Base-by-base conservation (phyloP, 495 filamentous ascomycete genomes). In the Hypomontagnella submonticulosa region DNA sequence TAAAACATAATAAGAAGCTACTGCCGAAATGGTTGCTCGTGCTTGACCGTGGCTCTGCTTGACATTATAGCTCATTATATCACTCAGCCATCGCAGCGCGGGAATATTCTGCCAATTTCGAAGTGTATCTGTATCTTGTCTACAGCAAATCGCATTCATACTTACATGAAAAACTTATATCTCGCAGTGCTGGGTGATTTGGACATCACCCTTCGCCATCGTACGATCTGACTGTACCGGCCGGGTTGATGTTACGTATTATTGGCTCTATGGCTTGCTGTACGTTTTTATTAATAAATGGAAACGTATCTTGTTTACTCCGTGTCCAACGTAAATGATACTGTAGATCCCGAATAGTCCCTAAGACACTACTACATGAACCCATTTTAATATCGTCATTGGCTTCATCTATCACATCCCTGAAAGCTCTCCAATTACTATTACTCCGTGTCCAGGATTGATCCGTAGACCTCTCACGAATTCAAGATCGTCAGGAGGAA, bases 341-440 rank as follows among this genome's bases (percentile, higher is more conserved):
- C 57, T 56, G 57, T 66, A 46, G 33, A 44, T 66, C 30, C 63
- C 63, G 63, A 66, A 51, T 56, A 38, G 63, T 61, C 33, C 57
- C 57, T 61, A 13, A n/a, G 37, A 16, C 44, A 46, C 40, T 57
- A 42, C 61, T 46, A 52, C 40, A 32, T 44, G 43, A 50, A 42
- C 41, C 49, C 53, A 20, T 54, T 47, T 56, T 41, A 57, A 61
- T 66, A 61, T 57, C 63, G 44, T 57, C 57, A 66, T 52, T 61
- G 46, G 52, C 50, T 50, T 61, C 38, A 51, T 40, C 43, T 13
- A 37, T 18, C 49, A 34, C 44, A 56, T 50, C 50, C 63, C 43
- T 38, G 43, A 38, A 48, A 57, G 16, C n/a, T 61, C 30, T 15
- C 40, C 42, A 54, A 49, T 13, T 9, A 20, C 47, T 40, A 49